A percentile compares a stretch with the other conserved stretches of the same genome.
These are phyloP conservation scores for Diplodia mutila DNA, from an alignment of 2,329 filamentous ascomycete species.

Conservation along the genomic window DNA sequence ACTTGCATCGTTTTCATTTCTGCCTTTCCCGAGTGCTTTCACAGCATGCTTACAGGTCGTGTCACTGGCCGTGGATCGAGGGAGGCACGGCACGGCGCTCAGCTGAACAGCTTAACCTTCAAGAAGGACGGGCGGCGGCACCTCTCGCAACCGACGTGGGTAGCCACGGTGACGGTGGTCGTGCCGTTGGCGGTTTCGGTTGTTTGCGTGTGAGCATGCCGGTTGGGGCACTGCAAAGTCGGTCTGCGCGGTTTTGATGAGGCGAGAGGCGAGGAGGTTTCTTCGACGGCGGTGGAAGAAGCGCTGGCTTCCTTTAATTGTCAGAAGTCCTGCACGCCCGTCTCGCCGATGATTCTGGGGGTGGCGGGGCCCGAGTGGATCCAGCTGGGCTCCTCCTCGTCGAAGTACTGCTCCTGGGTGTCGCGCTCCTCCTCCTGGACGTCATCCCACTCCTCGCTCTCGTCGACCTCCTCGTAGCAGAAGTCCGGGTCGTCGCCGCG, in stretches of 20 bases:
- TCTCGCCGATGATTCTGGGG: conserved; percentile 49
- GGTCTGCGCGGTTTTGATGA: conserved; percentile 8
- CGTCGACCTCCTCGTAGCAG: conserved; percentile 73
- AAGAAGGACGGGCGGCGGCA: conserved; percentile 24
- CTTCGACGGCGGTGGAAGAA: neutral
- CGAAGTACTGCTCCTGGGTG: conserved; percentile 76
- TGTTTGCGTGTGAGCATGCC: conserved; percentile 7
- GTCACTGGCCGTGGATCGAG: neutral
- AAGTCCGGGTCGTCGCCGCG: conserved; percentile 76
- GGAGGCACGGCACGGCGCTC: neutral
- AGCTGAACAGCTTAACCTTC: conserved; percentile 21
- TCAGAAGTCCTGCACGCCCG: conserved; percentile 55
- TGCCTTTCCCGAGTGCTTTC: neutral
- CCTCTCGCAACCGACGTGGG: conserved; percentile 20
- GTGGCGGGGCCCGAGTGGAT: conserved; percentile 43
- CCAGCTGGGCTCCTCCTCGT: conserved; percentile 75
- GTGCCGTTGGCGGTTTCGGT: conserved; percentile 1
- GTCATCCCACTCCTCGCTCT: conserved; percentile 73
- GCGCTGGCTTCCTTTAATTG: conserved; percentile 11
- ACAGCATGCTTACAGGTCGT: neutral
- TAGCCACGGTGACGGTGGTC: conserved; percentile 22
- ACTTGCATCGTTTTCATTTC: neutral
- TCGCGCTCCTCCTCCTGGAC: conserved; percentile 62
- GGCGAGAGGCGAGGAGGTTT: neutral
- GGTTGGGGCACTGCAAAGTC: conserved; percentile 4